Conservation (phyloP, 371 early-diverging fungal genomes). For the Rhizomucor miehei region DNA sequence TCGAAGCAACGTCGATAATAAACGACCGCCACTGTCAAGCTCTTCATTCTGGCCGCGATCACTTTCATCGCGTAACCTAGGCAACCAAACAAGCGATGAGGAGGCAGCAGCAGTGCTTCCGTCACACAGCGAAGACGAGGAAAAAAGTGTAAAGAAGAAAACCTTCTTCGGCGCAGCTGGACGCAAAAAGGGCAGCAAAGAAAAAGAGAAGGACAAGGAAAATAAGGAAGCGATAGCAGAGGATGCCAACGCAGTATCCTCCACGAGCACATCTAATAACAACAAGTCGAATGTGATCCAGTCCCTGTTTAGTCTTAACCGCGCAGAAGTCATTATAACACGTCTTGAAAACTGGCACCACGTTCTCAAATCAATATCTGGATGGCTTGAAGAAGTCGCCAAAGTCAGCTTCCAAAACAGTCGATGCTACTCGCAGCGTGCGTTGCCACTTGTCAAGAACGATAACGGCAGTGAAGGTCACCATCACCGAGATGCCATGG, state of each 20-base stretch:
- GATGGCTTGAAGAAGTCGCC: slow-evolving; percentile 32
- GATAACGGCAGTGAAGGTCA: slow-evolving; percentile 1
- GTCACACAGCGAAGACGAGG: neutral
- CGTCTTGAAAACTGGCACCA: slow-evolving; percentile 29
- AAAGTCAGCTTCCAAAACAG: slow-evolving; percentile 26
- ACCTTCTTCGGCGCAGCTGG: neutral
- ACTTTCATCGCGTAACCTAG: slow-evolving; percentile 5
- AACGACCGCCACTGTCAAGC: slow-evolving; percentile 7
- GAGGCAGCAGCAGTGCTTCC: neutral
- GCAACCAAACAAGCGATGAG: slow-evolving; percentile 1
- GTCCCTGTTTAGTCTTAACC: slow-evolving; percentile 21
- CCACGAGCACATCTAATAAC: no score
- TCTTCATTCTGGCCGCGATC: slow-evolving; percentile 6
- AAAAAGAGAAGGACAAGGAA: neutral
- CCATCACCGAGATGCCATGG: slow-evolving; percentile 12
- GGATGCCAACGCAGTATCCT: no score
- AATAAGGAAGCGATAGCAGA: neutral
- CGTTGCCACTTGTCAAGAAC: slow-evolving; percentile 18
- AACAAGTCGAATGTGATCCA: neutral
- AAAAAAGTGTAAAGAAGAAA: slow-evolving; percentile 3
- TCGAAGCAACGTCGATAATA: neutral
- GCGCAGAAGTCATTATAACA: slow-evolving; percentile 31
- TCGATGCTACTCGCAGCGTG: slow-evolving; percentile 26
- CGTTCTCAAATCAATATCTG: slow-evolving; percentile 23
- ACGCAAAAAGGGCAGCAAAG: neutral